These are phyloP conservation scores for Pichia thaimueangensis DNA, from an alignment of 805 yeast genomes.

Conservation along the genomic window DNA sequence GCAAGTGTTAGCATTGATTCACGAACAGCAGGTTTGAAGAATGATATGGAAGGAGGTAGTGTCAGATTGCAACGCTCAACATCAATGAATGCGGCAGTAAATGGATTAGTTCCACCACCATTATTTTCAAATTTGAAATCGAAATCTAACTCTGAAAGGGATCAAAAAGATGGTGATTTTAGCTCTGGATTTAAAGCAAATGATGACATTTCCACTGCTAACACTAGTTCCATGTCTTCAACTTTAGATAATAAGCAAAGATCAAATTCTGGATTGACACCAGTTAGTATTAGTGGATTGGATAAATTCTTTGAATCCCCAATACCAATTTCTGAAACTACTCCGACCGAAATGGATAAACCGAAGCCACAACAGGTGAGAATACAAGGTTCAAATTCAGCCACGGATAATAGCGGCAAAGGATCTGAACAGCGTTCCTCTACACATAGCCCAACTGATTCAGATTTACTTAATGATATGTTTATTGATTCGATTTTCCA, in stretches of 20 bases:
- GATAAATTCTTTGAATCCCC: constrained; percentile 13
- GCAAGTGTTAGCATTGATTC: background rate
- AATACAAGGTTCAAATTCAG: background rate
- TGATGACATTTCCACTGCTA: background rate
- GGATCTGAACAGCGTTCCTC: constrained; percentile 5
- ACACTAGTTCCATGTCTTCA: background rate
- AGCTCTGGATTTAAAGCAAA: background rate
- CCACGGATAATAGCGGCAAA: background rate
- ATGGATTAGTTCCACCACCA: constrained; percentile 9
- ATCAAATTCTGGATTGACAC: constrained; percentile 1
- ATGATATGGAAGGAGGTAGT: background rate
- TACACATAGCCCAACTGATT: constrained; percentile 20
- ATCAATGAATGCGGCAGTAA: constrained; percentile 5
- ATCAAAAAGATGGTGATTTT: background rate
- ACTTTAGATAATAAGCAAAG: background rate
- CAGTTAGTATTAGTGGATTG: constrained; percentile 5
- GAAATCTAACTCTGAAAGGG: background rate
- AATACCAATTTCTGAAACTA: background rate
- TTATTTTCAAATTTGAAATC: constrained; percentile 3
- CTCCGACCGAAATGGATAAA: background rate
- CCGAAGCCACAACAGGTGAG: background rate
- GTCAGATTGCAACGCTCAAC: constrained; percentile 1
- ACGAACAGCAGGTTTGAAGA: background rate
- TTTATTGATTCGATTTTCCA: constrained; percentile 56
- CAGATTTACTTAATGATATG: constrained; percentile 22